Conservation (phyloP, 2,329 filamentous ascomycete genomes). For the Pochonia chlamydosporia region DNA sequence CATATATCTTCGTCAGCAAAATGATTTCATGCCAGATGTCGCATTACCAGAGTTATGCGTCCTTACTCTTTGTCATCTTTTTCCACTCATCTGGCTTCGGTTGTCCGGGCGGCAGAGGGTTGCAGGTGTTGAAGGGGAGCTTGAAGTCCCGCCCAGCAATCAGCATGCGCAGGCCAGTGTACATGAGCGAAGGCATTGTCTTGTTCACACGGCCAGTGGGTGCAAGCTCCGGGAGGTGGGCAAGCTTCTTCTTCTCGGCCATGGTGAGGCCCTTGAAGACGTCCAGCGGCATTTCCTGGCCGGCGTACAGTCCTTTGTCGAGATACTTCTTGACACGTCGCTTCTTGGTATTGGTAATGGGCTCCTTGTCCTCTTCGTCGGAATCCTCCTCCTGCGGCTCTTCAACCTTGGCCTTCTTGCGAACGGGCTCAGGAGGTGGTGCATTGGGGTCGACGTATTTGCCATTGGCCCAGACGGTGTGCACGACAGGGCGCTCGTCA, state of each 20-base stretch:
- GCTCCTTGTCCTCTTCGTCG: slow-evolving; percentile 33
- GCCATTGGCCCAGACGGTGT: slow-evolving; percentile 60
- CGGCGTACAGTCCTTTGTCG: slow-evolving; percentile 77
- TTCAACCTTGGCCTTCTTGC: slow-evolving; percentile 27
- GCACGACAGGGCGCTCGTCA: slow-evolving; percentile 50
- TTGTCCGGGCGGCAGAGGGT: slow-evolving; percentile 76
- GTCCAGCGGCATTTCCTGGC: slow-evolving; percentile 58
- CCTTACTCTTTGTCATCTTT: slow-evolving; percentile 83
- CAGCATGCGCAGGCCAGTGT: slow-evolving; percentile 64
- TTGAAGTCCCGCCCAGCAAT: slow-evolving; percentile 76
- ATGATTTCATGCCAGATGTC: not conserved
- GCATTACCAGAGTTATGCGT: not conserved
- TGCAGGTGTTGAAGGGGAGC: slow-evolving; percentile 84
- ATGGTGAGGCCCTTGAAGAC: slow-evolving; percentile 41
- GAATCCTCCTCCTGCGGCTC: slow-evolving; percentile 32
- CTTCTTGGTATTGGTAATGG: slow-evolving; percentile 29
- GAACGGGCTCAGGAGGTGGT: slow-evolving; percentile 29
- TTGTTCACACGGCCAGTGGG: slow-evolving; percentile 45
- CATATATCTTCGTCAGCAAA: not conserved
- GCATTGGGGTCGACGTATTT: slow-evolving; percentile 49
- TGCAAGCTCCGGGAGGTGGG: slow-evolving; percentile 39
- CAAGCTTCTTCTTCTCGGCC: slow-evolving; percentile 46
- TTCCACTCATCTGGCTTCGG: slow-evolving; percentile 91
- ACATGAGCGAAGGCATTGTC: slow-evolving; percentile 71
- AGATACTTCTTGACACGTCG: slow-evolving; percentile 69